A percentile compares a stretch with the other conserved stretches of the same genome.
Evolutionary conservation across 169 alveolate genomes (phyloP).

Genomic region (Eimeria tenella): DNA sequence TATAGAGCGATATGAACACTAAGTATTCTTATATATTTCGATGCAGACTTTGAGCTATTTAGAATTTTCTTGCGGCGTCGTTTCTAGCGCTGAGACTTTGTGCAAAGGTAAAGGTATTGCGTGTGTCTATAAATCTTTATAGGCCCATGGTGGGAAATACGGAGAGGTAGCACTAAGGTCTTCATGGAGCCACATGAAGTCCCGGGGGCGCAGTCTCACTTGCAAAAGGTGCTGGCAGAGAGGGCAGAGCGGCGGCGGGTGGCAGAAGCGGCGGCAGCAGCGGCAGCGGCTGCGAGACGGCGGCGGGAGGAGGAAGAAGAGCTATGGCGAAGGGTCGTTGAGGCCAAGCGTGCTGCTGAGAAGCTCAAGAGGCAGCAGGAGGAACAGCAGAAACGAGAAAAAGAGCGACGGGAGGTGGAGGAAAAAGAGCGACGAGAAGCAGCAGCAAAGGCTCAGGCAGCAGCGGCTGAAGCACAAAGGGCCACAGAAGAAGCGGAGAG

Average conservation of each 20-base stretch:
- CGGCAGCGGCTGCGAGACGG: conserved; percentile 13
- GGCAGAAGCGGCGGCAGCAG: background rate
- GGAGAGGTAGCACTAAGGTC: background rate
- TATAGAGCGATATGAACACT: no score
- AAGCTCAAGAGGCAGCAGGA: conserved; percentile 38
- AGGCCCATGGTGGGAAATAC: conserved; percentile 64
- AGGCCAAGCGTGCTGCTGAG: conserved; percentile 19
- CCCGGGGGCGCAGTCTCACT: conserved; percentile 31
- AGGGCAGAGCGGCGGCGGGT: conserved; percentile 25
- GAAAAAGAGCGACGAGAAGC: background rate
- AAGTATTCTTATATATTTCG: no score
- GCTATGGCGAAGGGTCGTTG: conserved; percentile 17
- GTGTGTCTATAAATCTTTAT: background rate
- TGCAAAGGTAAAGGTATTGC: background rate
- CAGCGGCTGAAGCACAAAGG: background rate
- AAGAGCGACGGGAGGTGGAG: conserved; percentile 31
- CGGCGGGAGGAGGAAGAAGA: conserved; percentile 42
- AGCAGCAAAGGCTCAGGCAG: conserved; percentile 8
- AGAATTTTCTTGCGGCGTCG: no score
- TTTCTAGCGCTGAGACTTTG: no score
- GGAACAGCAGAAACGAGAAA: background rate
- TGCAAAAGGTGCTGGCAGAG: conserved; percentile 23
- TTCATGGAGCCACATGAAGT: conserved; percentile 3
- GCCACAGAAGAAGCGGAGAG: background rate
- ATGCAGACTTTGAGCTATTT: no score